A percentile compares a stretch with the other conserved stretches of the same genome.
Evolutionary conservation across 129 eudicot genomes (phyloP).

Genomic region (Pittosporum tobira): DNA sequence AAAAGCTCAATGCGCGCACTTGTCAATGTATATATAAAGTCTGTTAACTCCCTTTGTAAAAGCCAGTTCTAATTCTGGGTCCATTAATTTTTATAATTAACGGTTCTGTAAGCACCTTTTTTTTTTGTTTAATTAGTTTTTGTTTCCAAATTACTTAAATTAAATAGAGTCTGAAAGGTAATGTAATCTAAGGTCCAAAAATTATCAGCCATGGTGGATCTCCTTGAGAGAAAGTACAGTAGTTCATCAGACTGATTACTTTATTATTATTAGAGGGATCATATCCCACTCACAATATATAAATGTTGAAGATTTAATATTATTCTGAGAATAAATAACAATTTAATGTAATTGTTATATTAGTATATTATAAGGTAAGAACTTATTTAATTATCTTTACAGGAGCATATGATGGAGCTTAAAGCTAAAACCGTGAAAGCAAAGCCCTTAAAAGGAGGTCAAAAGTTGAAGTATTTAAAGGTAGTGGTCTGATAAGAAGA

Average conservation of each 20-base stretch:
- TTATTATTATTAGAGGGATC: neutral
- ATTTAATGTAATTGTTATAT: too few relatives aligned
- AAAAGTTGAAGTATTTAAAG: conserved; percentile 26
- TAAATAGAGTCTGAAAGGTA: too few relatives aligned
- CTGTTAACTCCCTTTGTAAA: too few relatives aligned
- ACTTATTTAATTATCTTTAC: neutral
- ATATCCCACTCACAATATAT: conserved; percentile 10
- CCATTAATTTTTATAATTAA: too few relatives aligned
- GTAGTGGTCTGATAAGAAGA: conserved; percentile 38
- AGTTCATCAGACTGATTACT: neutral
- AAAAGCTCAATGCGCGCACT: neutral
- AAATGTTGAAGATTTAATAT: neutral
- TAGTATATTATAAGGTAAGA: neutral
- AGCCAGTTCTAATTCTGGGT: too few relatives aligned
- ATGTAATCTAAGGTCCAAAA: too few relatives aligned
- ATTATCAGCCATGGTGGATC: too few relatives aligned
- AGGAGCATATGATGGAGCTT: conserved; percentile 10
- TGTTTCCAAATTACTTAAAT: too few relatives aligned
- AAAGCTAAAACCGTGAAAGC: conserved; percentile 19
- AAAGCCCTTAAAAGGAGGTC: conserved; percentile 42
- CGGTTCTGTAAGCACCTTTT: too few relatives aligned
- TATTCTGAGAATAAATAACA: neutral
- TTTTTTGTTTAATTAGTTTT: too few relatives aligned
- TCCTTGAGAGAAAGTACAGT: neutral
- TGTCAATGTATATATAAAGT: too few relatives aligned